phyloP scores from a whole-genome alignment of 768 basidiomycete genomes.

The Termitomyces sp. region DNA sequence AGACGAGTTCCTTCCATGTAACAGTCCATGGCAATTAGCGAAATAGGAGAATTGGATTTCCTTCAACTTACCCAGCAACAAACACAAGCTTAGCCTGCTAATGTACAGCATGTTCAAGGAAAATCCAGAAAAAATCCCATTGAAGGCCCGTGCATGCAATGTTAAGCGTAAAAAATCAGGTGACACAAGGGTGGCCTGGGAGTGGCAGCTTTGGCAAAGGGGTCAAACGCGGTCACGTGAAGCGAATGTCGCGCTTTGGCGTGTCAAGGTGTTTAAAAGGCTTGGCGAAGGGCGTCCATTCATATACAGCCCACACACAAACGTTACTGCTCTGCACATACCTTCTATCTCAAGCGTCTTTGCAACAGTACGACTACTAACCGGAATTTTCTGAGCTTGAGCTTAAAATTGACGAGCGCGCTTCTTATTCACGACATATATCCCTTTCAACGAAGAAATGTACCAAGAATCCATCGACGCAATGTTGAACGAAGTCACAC shows the following conservation, averaged over 20 bases:
- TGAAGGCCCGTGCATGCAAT: neutral
- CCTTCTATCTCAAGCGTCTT: neutral
- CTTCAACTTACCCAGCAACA: neutral
- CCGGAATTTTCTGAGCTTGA: neutral
- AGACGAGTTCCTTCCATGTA: no score
- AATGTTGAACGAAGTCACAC: neutral
- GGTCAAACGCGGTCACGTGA: conserved; percentile 9
- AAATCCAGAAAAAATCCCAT: neutral
- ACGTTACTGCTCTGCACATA: neutral
- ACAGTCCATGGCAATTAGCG: no score
- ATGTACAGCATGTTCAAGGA: neutral
- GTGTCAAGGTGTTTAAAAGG: neutral
- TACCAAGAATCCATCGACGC: neutral
- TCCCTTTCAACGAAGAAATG: neutral
- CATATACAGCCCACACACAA: neutral
- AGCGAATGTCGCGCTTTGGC: conserved; percentile 2
- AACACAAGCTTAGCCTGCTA: neutral
- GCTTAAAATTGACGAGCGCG: neutral
- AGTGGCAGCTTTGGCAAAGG: conserved; percentile 4
- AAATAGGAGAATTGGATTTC: no score
- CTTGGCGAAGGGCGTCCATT: neutral
- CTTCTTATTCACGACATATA: neutral
- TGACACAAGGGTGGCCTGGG: neutral
- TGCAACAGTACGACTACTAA: neutral
- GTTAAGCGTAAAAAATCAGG: neutral